Evolutionary conservation across 805 yeast species (phyloP).

Genomic region (Candida pini): DNA sequence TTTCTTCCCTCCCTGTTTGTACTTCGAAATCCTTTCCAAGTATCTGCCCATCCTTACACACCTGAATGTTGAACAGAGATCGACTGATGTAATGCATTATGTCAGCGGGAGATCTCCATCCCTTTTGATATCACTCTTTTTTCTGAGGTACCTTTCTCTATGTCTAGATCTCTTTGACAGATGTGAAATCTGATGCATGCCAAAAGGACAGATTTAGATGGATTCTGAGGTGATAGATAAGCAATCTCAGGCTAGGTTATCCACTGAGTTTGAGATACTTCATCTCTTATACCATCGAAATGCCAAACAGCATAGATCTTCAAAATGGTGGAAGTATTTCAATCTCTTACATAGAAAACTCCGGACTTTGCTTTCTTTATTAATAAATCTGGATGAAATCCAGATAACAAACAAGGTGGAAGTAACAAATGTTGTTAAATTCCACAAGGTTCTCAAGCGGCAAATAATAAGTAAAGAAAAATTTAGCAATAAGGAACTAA

Average conservation of each 20-base stretch:
- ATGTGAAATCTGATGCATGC: neutral
- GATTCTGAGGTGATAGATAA: neutral
- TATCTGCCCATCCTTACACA: too few relatives aligned
- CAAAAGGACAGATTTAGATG: neutral
- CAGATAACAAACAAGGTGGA: neutral
- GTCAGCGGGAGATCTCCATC: too few relatives aligned
- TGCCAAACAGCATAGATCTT: constrained; percentile 67
- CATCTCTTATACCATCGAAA: constrained; percentile 66
- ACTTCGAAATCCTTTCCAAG: too few relatives aligned
- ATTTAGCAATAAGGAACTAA: constrained; percentile 2
- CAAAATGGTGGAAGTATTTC: constrained; percentile 74
- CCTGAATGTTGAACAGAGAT: too few relatives aligned
- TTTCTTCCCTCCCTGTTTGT: too few relatives aligned
- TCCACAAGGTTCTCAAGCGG: constrained; percentile 7
- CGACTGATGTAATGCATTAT: too few relatives aligned
- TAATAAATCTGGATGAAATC: constrained; percentile 22
- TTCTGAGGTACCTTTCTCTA: too few relatives aligned
- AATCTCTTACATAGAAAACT: constrained; percentile 55
- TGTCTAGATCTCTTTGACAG: too few relatives aligned
- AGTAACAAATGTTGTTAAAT: constrained; percentile 6
- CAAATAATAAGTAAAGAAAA: constrained; percentile 7
- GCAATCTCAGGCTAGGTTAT: constrained; percentile 12
- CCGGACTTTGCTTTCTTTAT: constrained; percentile 33
- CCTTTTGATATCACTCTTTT: too few relatives aligned
- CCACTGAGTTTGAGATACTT: constrained; percentile 51